Conservation (phyloP, 2,329 filamentous ascomycete species). For the Chaetomiaceae sp. region DNA sequence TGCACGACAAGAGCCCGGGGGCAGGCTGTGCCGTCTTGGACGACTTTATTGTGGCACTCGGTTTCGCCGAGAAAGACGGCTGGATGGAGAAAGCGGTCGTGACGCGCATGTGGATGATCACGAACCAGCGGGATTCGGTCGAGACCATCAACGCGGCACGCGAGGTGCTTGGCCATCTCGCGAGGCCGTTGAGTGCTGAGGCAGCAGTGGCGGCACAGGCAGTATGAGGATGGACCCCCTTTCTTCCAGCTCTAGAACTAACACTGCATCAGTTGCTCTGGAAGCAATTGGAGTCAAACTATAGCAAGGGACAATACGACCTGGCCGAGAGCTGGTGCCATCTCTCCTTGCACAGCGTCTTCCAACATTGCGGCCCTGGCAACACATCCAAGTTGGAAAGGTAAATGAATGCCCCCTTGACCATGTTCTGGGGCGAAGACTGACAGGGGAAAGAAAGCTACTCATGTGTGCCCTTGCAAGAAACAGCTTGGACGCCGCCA, state of each 20-base stretch:
- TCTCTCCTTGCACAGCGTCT: conserved; percentile 61
- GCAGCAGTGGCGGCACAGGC: conserved; percentile 65
- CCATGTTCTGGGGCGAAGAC: background rate
- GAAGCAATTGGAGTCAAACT: conserved; percentile 65
- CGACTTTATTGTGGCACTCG: conserved; percentile 53
- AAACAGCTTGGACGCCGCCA: conserved; percentile 50
- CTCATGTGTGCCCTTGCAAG: conserved; percentile 63
- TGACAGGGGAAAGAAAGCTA: conserved; percentile 54
- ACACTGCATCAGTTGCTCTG: conserved; percentile 63
- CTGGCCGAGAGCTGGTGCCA: conserved; percentile 65
- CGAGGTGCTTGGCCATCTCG: conserved; percentile 40
- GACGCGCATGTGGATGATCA: conserved; percentile 62
- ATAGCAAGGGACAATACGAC: conserved; percentile 47
- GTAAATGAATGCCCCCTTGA: conserved; percentile 33
- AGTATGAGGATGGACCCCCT: conserved; percentile 37
- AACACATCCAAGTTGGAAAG: conserved; percentile 67
- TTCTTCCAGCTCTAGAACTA: conserved; percentile 4
- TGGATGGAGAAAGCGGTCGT: conserved; percentile 69
- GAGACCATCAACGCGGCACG: conserved; percentile 27
- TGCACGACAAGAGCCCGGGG: conserved; percentile 51
- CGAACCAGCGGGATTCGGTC: conserved; percentile 38
- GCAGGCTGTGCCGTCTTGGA: conserved; percentile 53
- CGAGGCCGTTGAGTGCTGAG: conserved; percentile 48
- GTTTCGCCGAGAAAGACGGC: conserved; percentile 38
- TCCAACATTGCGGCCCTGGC: conserved; percentile 57